These are phyloP conservation scores for Acanthochlamys bracteata DNA, from an alignment of 106 monocot species.

Conservation along the genomic window DNA sequence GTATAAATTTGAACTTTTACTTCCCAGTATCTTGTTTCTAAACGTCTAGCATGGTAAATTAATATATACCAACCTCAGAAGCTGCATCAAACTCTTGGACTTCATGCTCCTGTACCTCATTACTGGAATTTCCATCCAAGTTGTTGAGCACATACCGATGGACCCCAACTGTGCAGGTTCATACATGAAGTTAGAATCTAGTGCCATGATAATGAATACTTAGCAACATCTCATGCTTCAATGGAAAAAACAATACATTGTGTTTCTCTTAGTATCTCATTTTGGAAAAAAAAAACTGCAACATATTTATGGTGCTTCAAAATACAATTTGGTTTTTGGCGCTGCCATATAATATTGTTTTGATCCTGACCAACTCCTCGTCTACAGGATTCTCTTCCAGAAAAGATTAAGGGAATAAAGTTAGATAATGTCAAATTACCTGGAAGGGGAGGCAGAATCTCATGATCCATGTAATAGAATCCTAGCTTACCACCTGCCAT, in stretches of 20 bases:
- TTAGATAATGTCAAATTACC: constrained; percentile 30
- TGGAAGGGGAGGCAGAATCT: constrained; percentile 86
- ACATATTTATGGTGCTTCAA: too few relatives aligned
- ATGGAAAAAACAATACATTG: neutral
- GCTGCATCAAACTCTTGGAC: constrained; percentile 28
- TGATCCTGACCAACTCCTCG: too few relatives aligned
- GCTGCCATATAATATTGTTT: too few relatives aligned
- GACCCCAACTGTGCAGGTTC: constrained; percentile 45
- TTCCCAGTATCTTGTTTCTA: too few relatives aligned
- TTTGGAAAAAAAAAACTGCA: too few relatives aligned
- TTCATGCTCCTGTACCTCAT: constrained; percentile 16
- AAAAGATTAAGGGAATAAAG: too few relatives aligned
- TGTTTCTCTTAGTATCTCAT: too few relatives aligned
- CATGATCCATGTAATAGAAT: constrained; percentile 95
- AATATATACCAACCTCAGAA: constrained; percentile 23
- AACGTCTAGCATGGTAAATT: too few relatives aligned
- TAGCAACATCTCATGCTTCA: neutral
- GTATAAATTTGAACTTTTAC: too few relatives aligned
- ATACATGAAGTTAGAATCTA: neutral
- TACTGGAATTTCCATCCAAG: constrained; percentile 21
- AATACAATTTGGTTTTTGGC: too few relatives aligned
- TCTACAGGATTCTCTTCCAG: too few relatives aligned
- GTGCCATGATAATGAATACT: too few relatives aligned
- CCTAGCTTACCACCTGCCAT: constrained; percentile 76
- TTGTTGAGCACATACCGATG: constrained; percentile 63